These are phyloP conservation scores for Arthrinium phaeospermum DNA, from an alignment of 2,329 filamentous ascomycete genomes.

Conservation along the genomic window DNA sequence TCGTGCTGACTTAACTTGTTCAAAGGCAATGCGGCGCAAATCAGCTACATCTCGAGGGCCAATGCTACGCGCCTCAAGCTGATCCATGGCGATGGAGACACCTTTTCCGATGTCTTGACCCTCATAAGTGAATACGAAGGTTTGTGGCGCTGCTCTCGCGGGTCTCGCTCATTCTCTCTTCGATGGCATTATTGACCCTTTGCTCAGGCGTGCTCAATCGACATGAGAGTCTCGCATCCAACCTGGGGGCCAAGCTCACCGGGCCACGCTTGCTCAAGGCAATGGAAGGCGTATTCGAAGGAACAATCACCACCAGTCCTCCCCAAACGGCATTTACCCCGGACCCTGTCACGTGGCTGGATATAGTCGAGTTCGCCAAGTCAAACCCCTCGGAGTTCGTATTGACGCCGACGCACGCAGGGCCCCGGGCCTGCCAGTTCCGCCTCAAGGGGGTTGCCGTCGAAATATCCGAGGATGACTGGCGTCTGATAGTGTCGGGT, in stretches of 20 bases:
- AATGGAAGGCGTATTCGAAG: slow-evolving; percentile 86
- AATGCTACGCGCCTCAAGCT: slow-evolving; percentile 53
- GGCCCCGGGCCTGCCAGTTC: slow-evolving; percentile 78
- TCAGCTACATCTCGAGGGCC: slow-evolving; percentile 59
- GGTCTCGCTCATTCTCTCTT: slow-evolving; percentile 18
- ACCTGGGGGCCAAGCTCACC: slow-evolving; percentile 81
- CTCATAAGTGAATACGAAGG: slow-evolving; percentile 81
- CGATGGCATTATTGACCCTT: background rate
- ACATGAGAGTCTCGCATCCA: slow-evolving; percentile 85
- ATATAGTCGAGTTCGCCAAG: slow-evolving; percentile 84
- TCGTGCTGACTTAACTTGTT: background rate
- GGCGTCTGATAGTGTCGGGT: slow-evolving; percentile 80
- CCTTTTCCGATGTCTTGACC: slow-evolving; percentile 73
- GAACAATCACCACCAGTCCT: slow-evolving; percentile 65
- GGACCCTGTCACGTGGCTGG: slow-evolving; percentile 74
- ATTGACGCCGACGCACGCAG: slow-evolving; percentile 71
- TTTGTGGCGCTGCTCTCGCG: slow-evolving; percentile 34
- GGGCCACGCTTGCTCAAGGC: slow-evolving; percentile 84
- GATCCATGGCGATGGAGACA: slow-evolving; percentile 65
- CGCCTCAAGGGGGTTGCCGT: slow-evolving; percentile 80
- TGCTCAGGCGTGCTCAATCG: slow-evolving; percentile 73
- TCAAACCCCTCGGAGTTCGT: slow-evolving; percentile 80
- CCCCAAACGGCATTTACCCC: slow-evolving; percentile 64
- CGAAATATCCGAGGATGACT: slow-evolving; percentile 89
- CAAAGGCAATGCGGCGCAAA: slow-evolving; percentile 34